Evolutionary conservation across 805 yeast genomes (phyloP), one percentile per base, ranked within the genome.

Genomic region (Ogataea glucozyma): DNA sequence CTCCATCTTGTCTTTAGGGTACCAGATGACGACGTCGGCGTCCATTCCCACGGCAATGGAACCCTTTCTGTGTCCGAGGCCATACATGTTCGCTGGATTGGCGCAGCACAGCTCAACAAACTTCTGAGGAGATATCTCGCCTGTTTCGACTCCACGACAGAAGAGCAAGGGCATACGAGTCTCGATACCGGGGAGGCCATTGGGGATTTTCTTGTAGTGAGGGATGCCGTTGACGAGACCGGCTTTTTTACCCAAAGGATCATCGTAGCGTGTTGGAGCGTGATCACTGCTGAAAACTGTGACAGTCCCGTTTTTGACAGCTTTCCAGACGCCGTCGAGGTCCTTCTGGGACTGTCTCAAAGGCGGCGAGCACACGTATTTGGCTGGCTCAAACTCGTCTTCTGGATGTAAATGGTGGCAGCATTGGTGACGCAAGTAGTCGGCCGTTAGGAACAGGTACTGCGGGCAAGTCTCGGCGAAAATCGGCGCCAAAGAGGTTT

Each of bases 381-480:
- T 73, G 10, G 79, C 77, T 6, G 78, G 78, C 45, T 66, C 70
- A 48, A 71, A 73, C 10, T 52, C 41, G 39, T 70, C 75, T 26
- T 59, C 51, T 13, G 45, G 37, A 41, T 62, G 57, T 9, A 55
- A 52, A 40, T 60, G 54, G 26, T 55, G 54, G 24, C 54, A 48
- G 24, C 52, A 49, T 3, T 56, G 56, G 33, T 46, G 46, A 40
- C 62, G 62, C 40, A 70, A 49, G 17, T 57, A 58, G 27, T 69
- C 72, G 23, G 70, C 65, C 3, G 75, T 70, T 19, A 73, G 50
- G 41, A 71, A 67, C 21, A 73, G 54, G 46, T 73, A 73, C 57
- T 73, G 79, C 9, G 78, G 78, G 47, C 79, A 73, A 1, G 79
- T 73, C 49, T 73, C 78, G 6, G 76, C 75, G 49, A 59, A 69